Percentiles rank a stretch among this genome's conserved stretches.
phyloP scores from a whole-genome alignment of 164 flowering plant species.

The Brasenia schreberi region DNA sequence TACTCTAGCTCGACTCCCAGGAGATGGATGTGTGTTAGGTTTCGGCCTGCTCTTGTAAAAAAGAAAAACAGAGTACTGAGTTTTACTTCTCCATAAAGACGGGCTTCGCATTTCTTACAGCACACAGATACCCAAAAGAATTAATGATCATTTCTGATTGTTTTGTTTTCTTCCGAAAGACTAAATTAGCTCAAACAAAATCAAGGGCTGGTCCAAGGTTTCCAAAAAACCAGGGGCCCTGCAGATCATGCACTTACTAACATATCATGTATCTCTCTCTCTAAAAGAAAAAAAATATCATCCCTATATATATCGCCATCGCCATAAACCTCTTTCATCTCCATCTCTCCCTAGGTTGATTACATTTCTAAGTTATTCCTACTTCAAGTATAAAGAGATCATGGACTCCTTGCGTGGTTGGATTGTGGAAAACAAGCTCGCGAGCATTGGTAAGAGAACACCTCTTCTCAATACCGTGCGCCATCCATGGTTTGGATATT shows the following conservation, averaged over 20 bases:
- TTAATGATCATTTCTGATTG: too few relatives aligned
- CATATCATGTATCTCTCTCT: too few relatives aligned
- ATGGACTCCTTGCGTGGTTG: conserved; percentile 32
- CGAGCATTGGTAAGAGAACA: conserved; percentile 44
- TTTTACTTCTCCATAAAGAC: too few relatives aligned
- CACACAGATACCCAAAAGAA: too few relatives aligned
- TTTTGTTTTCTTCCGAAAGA: too few relatives aligned
- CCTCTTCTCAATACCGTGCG: neutral
- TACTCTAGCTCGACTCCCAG: too few relatives aligned
- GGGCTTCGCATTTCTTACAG: too few relatives aligned
- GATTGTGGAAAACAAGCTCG: conserved; percentile 77
- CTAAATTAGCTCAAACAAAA: too few relatives aligned
- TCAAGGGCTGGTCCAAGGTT: neutral
- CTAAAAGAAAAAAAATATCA: too few relatives aligned
- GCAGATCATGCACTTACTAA: neutral
- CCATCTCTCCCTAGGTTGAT: neutral
- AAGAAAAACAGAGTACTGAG: too few relatives aligned
- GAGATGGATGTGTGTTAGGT: too few relatives aligned
- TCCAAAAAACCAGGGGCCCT: neutral
- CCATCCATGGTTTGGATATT: neutral
- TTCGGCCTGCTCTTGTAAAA: too few relatives aligned
- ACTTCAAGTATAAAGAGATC: neutral
- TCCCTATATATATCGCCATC: neutral
- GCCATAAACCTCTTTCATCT: neutral
- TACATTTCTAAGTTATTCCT: neutral